Conservation (phyloP, 2,329 filamentous ascomycete genomes). For the Diaporthe sp. region DNA sequence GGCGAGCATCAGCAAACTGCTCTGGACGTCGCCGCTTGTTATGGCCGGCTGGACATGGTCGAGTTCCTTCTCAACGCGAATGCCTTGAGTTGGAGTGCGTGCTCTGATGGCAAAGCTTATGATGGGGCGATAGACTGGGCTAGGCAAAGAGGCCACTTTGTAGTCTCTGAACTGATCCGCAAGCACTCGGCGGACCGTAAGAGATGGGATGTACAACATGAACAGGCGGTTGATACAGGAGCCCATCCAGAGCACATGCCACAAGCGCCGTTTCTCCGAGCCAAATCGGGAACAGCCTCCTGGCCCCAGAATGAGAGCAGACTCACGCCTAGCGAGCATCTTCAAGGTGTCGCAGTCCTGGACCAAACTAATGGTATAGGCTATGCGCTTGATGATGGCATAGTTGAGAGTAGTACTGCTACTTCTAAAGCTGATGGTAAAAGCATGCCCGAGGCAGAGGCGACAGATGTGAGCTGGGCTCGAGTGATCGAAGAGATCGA, state of each 20-base stretch:
- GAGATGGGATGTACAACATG: not conserved
- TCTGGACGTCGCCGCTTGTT: not conserved
- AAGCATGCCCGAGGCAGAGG: not conserved
- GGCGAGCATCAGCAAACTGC: not conserved
- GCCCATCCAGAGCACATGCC: rapidly evolving
- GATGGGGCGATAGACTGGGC: not conserved
- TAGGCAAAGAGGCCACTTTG: rapidly evolving
- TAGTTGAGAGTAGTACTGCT: not conserved
- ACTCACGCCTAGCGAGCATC: not conserved
- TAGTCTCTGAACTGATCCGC: not conserved
- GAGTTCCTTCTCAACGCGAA: slow-evolving; percentile 32
- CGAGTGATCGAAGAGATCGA: not conserved
- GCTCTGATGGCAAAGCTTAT: not conserved
- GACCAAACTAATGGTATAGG: too few species aligned
- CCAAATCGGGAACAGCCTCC: too few species aligned
- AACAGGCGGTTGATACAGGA: rapidly evolving
- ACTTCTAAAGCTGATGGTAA: rapidly evolving
- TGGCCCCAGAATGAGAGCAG: rapidly evolving
- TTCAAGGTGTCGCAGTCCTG: not conserved
- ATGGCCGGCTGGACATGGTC: slow-evolving; percentile 28
- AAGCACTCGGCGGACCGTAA: not conserved
- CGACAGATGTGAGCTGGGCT: not conserved
- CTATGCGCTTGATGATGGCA: too few species aligned
- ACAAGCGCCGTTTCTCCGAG: too few species aligned
- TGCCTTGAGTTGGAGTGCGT: not conserved